Base-by-base conservation (phyloP, 768 basidiomycete genomes). In the Xerocomus spinulosus region DNA sequence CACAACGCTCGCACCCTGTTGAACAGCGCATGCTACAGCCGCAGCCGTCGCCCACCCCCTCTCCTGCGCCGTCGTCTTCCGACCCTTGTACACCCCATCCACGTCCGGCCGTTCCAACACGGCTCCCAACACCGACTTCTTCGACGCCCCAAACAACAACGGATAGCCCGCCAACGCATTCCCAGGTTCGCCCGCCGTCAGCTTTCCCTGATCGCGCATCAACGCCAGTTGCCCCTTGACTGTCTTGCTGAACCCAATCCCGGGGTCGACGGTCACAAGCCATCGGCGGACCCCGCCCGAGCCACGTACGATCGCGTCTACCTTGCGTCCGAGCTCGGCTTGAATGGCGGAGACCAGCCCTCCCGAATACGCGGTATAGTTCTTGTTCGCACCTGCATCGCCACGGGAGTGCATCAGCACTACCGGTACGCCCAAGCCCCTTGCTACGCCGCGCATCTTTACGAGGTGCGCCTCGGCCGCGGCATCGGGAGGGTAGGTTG, bases 351-450 rank as follows among this genome's bases (percentile, higher is more conserved):
- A 72, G 9, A 94, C 51, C 5, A 92, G 80, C 9, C 62, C 64
- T 25, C 70, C 73, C 21, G 66, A 64, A 60, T 84, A 79, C 46
- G 44, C 55, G 14, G 55, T 58, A 56, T 84, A 84, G 52, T 83
- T 75, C 69, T 89, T 89, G 72, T 92, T 78, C 52, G 72, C 56
- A 14, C 83, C 81, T 0, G 90, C 88, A 47, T 89, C 87, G 0
- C 91, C 93, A 4, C 93, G 75, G 0, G 91, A 92, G 66, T 99
- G 95, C 95, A 98, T 98, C 49, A 98, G 67, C 9, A 98, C 71
- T 41, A 93, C 84, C 0, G 93, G 94, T 0, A 87, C 86, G 5
- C 77, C 78, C 36, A 82, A 69, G 25, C 77, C 70, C 29, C 82
- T 75, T 24, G 85, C 83, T 21, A 83, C 63, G n/a, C 60, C 50